Conservation (phyloP, 345 rosid genomes). For the Aurinia saxatilis region DNA sequence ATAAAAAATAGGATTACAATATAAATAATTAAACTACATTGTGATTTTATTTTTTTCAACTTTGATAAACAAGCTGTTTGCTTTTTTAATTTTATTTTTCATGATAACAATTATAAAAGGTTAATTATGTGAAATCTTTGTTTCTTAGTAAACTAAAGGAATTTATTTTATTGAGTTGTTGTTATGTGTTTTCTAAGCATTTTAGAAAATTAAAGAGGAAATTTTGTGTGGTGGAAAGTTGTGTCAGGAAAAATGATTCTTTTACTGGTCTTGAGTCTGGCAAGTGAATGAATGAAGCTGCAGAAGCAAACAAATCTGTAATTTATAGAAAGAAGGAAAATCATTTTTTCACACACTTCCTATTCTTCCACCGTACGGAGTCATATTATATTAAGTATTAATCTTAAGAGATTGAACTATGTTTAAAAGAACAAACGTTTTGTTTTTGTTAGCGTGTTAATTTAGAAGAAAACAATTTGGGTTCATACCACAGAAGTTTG, state of each 20-base stretch:
- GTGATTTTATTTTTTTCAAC: too few species aligned
- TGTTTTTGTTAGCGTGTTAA: neutral
- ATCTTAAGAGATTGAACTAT: neutral
- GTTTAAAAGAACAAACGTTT: neutral
- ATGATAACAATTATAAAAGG: too few species aligned
- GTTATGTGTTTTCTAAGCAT: too few species aligned
- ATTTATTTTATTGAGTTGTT: too few species aligned
- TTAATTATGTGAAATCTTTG: too few species aligned
- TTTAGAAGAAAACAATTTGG: conserved; percentile 7
- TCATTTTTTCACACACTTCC: neutral
- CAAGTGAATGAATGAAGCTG: conserved; percentile 5
- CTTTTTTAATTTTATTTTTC: too few species aligned
- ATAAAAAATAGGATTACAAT: too few species aligned
- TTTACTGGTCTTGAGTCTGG: conserved; percentile 21
- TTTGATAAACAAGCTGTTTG: too few species aligned
- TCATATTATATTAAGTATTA: neutral
- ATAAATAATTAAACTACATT: too few species aligned
- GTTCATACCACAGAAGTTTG: conserved; percentile 2
- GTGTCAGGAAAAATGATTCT: conserved; percentile 25
- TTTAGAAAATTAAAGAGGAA: too few species aligned
- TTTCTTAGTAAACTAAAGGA: too few species aligned
- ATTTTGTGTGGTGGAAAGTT: neutral
- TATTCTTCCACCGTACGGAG: neutral
- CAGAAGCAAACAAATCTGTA: conserved; percentile 4
- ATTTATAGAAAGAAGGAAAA: neutral